Conservation (phyloP, 148 eudicot genomes). For the Oxyria digyna region DNA sequence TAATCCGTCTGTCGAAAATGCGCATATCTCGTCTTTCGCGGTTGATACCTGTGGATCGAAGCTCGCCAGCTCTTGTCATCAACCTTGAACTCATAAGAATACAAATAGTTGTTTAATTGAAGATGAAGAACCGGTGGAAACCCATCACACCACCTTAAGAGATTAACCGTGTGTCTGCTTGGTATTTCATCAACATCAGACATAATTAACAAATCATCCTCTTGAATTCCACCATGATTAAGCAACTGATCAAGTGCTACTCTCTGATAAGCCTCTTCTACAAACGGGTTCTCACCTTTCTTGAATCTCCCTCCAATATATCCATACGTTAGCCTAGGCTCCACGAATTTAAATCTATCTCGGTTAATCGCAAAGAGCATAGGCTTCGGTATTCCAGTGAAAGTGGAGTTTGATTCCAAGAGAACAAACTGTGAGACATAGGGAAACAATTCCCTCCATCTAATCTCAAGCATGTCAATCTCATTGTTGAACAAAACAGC, state of each 20-base stretch:
- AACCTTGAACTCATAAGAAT: slow-evolving; percentile 39
- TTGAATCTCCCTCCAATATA: slow-evolving; percentile 35
- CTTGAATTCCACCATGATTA: slow-evolving; percentile 39
- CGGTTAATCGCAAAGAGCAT: slow-evolving; percentile 20
- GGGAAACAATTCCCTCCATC: slow-evolving; percentile 55
- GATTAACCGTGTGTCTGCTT: slow-evolving; percentile 44
- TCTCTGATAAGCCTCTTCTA: slow-evolving; percentile 52
- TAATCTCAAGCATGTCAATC: slow-evolving; percentile 41
- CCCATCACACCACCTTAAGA: slow-evolving; percentile 51
- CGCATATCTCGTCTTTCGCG: slow-evolving; percentile 35
- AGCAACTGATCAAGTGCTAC: slow-evolving; percentile 39
- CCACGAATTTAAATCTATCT: slow-evolving; percentile 30
- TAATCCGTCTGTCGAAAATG: slow-evolving; percentile 39
- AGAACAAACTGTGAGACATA: slow-evolving; percentile 47
- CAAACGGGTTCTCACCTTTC: slow-evolving; percentile 48
- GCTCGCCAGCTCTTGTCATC: slow-evolving; percentile 46
- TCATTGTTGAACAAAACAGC: slow-evolving; percentile 53
- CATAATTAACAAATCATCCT: slow-evolving; percentile 53
- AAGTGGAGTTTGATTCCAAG: slow-evolving; percentile 52
- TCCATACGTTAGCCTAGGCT: slow-evolving; percentile 40
- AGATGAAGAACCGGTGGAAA: slow-evolving; percentile 35
- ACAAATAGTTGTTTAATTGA: slow-evolving; percentile 34
- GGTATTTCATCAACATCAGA: too few species aligned
- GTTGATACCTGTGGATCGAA: slow-evolving; percentile 37
- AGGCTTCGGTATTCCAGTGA: slow-evolving; percentile 35